Conservation (phyloP, 2,329 filamentous ascomycete genomes). For the Nemania sp. region DNA sequence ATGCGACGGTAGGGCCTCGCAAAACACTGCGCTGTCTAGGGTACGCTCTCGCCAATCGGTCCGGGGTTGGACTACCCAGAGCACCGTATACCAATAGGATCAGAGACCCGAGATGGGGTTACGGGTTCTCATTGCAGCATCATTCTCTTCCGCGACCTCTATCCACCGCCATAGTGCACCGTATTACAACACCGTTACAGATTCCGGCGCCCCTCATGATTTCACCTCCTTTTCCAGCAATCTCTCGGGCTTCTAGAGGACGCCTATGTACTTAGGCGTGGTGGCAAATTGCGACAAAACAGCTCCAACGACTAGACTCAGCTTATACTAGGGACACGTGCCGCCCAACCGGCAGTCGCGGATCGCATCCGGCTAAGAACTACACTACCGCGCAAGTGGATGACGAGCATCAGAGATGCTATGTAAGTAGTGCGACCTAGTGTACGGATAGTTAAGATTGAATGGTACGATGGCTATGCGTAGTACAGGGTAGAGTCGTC, state of each 20-base stretch:
- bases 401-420: slow-evolving; percentile 1
- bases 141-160: not conserved
- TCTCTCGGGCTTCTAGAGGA: slow-evolving; percentile 10
- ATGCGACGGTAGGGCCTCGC: slow-evolving; percentile 41
- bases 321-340: slow-evolving; percentile 38
- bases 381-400: slow-evolving; percentile 28
- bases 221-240: not conserved
- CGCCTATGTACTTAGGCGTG: not conserved
- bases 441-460: slow-evolving; percentile 21
- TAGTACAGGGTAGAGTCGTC: slow-evolving; percentile 4
- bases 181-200: not conserved
- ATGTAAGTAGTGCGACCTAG: not conserved
- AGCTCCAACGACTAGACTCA: slow-evolving; percentile 23
- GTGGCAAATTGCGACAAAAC: slow-evolving; percentile 36
- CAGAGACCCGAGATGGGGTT: not conserved
- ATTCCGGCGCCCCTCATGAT: not conserved
- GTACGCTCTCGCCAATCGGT: not conserved
- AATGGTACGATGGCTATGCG: slow-evolving; percentile 1
- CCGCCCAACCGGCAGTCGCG: slow-evolving; percentile 42
- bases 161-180: not conserved
- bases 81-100: not conserved
- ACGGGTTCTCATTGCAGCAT: not conserved
- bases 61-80: not conserved
- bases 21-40: slow-evolving; percentile 34
- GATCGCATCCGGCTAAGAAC: slow-evolving; percentile 46